These are phyloP conservation scores for Stachybotrys chlorohalonatus DNA, from an alignment of 2,329 filamentous ascomycete species.

Conservation along the genomic window DNA sequence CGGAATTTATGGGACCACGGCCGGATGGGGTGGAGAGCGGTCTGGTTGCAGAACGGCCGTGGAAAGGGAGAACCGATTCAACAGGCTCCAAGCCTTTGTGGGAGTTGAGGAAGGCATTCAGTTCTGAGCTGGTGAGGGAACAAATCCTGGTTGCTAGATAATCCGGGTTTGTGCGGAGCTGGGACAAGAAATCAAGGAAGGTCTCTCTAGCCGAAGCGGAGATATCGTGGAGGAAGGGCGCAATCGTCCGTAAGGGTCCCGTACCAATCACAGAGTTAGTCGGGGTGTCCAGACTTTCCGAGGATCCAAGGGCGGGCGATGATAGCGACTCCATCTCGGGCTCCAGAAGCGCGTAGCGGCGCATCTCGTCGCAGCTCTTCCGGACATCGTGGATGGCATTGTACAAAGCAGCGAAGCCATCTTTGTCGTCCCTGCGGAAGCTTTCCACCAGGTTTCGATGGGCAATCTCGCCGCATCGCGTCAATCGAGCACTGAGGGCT, in stretches of 20 bases:
- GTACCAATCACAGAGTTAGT: constrained; percentile 29
- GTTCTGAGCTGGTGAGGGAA: constrained; percentile 64
- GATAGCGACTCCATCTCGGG: constrained; percentile 56
- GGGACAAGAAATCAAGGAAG: constrained; percentile 69
- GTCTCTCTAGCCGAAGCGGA: constrained; percentile 65
- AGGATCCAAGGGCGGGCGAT: constrained; percentile 32
- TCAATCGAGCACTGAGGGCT: constrained; percentile 64
- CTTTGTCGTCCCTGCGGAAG: constrained; percentile 72
- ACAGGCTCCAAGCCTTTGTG: constrained; percentile 72
- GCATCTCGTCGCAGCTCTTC: constrained; percentile 64
- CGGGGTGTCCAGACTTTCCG: constrained; percentile 41
- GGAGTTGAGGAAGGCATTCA: constrained; percentile 68
- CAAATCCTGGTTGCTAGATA: constrained; percentile 79
- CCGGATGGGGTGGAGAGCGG: constrained; percentile 36
- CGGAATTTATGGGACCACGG: constrained; percentile 38
- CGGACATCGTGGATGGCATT: constrained; percentile 73
- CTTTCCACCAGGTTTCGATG: constrained; percentile 69
- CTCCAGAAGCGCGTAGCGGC: constrained; percentile 61
- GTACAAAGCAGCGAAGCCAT: constrained; percentile 64
- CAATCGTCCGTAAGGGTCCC: constrained; percentile 28
- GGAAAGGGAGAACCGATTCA: constrained; percentile 72
- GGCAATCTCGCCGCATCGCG: constrained; percentile 64
- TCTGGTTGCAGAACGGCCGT: constrained; percentile 40
- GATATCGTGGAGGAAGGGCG: constrained; percentile 62
- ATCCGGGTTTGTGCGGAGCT: constrained; percentile 77